A percentile compares a stretch with the other conserved stretches of the same genome.
Evolutionary conservation across 2,329 filamentous ascomycete genomes (phyloP).

Genomic region (Ophiosphaerella herpotricha): DNA sequence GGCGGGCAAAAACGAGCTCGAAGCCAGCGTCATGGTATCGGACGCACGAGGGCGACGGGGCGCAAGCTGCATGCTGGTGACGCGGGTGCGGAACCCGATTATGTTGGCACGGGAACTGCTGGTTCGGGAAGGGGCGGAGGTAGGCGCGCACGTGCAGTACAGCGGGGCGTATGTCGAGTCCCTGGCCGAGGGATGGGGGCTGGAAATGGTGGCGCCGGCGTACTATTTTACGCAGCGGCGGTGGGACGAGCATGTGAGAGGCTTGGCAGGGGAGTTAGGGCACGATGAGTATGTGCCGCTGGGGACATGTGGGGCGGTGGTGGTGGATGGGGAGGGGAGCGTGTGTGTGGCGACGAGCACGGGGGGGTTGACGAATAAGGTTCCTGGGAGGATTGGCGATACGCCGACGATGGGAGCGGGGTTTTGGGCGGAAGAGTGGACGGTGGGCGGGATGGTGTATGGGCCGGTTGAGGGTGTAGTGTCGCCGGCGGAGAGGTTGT

Average conservation of each 20-base stretch:
- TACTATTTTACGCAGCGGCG: conserved; percentile 81
- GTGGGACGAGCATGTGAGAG: conserved; percentile 77
- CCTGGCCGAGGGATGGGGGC: conserved; percentile 69
- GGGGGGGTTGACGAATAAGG: conserved; percentile 86
- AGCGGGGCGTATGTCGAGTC: conserved; percentile 70
- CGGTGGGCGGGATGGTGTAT: conserved; percentile 30
- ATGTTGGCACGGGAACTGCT: conserved; percentile 73
- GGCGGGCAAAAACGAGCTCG: conserved; percentile 81
- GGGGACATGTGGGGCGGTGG: conserved; percentile 83
- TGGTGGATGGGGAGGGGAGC: conserved; percentile 74
- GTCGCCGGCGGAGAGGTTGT: conserved; percentile 30
- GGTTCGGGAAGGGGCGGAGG: conserved; percentile 62
- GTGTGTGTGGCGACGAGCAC: conserved; percentile 70
- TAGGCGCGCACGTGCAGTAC: conserved; percentile 72
- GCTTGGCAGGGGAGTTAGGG: conserved; percentile 61
- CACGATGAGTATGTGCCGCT: conserved; percentile 73
- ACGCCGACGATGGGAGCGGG: conserved; percentile 83
- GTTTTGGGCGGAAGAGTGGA: conserved; percentile 90
- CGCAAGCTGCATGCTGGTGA: conserved; percentile 75
- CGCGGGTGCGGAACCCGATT: conserved; percentile 78
- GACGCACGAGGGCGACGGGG: conserved; percentile 73
- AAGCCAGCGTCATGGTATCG: conserved; percentile 85
- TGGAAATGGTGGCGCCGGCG: conserved; percentile 68
- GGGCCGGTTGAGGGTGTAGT: conserved; percentile 11
- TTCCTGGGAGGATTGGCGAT: conserved; percentile 82